Evolutionary conservation across 768 basidiomycete species (phyloP).

Genomic region (Terana coerulea): DNA sequence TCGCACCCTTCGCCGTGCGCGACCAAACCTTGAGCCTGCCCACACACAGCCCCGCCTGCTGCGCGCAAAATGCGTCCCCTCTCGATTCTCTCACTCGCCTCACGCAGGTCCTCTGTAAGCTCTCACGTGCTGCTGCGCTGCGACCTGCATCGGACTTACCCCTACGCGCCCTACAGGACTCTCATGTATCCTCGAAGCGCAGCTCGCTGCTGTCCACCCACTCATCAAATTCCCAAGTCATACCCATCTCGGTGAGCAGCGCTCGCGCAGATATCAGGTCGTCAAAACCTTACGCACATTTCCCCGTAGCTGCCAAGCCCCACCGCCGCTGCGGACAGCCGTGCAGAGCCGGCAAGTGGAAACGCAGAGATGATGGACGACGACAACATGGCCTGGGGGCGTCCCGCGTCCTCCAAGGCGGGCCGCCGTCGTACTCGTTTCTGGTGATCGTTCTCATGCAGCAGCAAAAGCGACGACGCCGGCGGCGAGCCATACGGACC

Average conservation of each 20-base stretch:
- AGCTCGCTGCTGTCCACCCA: slow-evolving; percentile 1
- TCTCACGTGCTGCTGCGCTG: slow-evolving; percentile 3
- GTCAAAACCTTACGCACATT: too few species aligned
- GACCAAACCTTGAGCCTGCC: too few species aligned
- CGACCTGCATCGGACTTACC: neutral
- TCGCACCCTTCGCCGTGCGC: too few species aligned
- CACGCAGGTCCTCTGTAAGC: neutral
- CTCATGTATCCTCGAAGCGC: neutral
- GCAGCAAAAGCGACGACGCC: too few species aligned
- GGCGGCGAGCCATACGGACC: too few species aligned
- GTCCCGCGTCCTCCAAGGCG: neutral
- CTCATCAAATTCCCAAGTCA: neutral
- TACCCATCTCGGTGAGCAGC: neutral
- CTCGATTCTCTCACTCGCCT: neutral
- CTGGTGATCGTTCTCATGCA: neutral
- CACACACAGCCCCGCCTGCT: neutral
- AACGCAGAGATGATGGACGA: slow-evolving; percentile 15
- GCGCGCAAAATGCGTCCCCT: neutral
- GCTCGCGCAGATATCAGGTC: neutral
- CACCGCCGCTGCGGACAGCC: neutral
- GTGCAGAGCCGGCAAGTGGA: neutral
- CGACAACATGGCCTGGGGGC: slow-evolving; percentile 17
- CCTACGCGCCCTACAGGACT: neutral
- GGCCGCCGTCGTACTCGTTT: slow-evolving; percentile 1
- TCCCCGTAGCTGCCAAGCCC: slow-evolving; percentile 2